Evolutionary conservation across 495 filamentous ascomycete genomes (phyloP).

Genomic region (Penicillium daleae): DNA sequence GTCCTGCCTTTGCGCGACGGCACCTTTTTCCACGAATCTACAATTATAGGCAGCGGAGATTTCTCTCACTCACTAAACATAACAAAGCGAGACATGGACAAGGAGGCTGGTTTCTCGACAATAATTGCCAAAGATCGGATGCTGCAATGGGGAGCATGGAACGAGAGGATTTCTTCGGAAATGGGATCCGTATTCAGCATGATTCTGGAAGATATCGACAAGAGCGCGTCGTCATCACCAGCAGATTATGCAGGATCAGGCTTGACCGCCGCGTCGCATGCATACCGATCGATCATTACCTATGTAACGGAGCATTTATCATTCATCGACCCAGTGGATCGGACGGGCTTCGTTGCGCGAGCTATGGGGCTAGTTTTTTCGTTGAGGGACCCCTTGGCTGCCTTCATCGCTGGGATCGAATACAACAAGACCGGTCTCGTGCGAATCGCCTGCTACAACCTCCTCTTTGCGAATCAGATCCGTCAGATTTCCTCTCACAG

Average conservation of each 20-base stretch:
- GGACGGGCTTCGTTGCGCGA: slow-evolving; percentile 42
- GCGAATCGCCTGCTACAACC: slow-evolving; percentile 38
- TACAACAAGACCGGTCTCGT: slow-evolving; percentile 23
- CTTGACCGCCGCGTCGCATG: slow-evolving; percentile 8
- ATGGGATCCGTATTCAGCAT: slow-evolving; percentile 61
- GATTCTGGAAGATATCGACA: slow-evolving; percentile 42
- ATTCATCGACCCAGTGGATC: slow-evolving; percentile 58
- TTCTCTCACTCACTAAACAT: slow-evolving; percentile 56
- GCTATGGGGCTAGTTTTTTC: slow-evolving; percentile 33
- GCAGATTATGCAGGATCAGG: slow-evolving; percentile 7
- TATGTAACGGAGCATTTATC: slow-evolving; percentile 55
- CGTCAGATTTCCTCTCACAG: slow-evolving; percentile 46
- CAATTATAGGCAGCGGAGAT: slow-evolving; percentile 75
- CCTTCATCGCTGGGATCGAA: slow-evolving; percentile 23
- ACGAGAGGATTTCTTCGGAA: slow-evolving; percentile 69
- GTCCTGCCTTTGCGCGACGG: slow-evolving; percentile 65
- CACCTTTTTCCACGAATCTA: slow-evolving; percentile 75
- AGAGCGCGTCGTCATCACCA: slow-evolving; percentile 4
- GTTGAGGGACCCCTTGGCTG: slow-evolving; percentile 34
- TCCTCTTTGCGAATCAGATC: slow-evolving; percentile 47
- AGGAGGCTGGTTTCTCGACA: slow-evolving; percentile 30
- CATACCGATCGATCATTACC: slow-evolving; percentile 43
- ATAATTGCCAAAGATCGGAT: slow-evolving; percentile 53
- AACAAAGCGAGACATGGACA: slow-evolving; percentile 36
- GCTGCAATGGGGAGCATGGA: slow-evolving; percentile 70